Percentiles rank a stretch among this genome's conserved stretches.
Evolutionary conservation across 352 stramenopile species (phyloP).

Genomic region (Pythium chondricola): DNA sequence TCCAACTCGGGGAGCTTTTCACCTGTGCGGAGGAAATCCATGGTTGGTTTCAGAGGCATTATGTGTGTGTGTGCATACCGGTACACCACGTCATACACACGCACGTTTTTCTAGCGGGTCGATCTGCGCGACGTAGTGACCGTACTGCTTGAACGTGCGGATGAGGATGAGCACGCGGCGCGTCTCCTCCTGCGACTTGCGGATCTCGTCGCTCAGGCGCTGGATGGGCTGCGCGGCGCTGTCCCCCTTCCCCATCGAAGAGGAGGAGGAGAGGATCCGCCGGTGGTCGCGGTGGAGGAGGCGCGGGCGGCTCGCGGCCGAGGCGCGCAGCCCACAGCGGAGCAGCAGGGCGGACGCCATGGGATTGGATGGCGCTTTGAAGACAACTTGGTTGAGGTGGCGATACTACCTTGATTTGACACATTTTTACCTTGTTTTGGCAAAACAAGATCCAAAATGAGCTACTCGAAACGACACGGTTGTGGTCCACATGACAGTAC

Average conservation of each 20-base stretch:
- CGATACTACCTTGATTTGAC: no score
- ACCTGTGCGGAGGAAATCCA: slow-evolving; percentile 16
- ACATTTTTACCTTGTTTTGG: not conserved
- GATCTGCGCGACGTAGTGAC: slow-evolving; percentile 85
- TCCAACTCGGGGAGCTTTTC: slow-evolving; percentile 81
- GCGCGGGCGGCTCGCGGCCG: not conserved
- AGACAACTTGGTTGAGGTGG: no score
- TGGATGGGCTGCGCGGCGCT: slow-evolving; percentile 26
- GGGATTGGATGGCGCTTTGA: no score
- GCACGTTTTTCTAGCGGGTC: slow-evolving; percentile 79
- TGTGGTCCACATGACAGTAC: not conserved
- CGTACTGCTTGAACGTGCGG: slow-evolving; percentile 87
- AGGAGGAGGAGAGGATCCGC: not conserved
- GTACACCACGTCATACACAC: not conserved
- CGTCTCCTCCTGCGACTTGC: slow-evolving; percentile 82
- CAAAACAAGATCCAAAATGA: not conserved
- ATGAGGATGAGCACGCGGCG: slow-evolving; percentile 77
- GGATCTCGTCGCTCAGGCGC: slow-evolving; percentile 69
- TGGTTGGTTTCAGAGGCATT: not conserved
- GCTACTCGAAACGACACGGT: slow-evolving; percentile 9
- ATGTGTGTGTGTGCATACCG: not conserved
- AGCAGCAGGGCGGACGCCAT: slow-evolving; percentile 1
- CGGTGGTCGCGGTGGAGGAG: not conserved
- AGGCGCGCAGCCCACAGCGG: not conserved
- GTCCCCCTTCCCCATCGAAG: not conserved